phyloP scores from a whole-genome alignment of 345 rosid genomes.

The Fremontodendron californicum region DNA sequence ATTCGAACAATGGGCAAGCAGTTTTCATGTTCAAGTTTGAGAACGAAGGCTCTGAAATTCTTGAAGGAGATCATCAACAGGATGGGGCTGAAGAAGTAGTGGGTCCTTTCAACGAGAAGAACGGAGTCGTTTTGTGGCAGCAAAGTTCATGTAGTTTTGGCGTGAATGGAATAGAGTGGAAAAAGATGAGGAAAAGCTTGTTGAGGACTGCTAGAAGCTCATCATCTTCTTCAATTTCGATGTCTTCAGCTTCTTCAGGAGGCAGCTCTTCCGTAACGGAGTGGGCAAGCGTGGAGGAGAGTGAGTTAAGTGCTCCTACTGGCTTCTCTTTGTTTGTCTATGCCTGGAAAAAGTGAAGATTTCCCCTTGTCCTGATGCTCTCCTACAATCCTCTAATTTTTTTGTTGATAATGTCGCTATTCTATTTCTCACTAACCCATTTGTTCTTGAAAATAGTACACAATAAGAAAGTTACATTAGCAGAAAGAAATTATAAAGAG shows the following conservation, averaged over 20 bases:
- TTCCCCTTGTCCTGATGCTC: neutral
- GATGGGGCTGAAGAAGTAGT: neutral
- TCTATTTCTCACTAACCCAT: slow-evolving; percentile 35
- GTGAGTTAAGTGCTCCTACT: slow-evolving; percentile 43
- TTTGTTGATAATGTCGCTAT: slow-evolving; percentile 16
- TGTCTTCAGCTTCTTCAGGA: slow-evolving; percentile 83
- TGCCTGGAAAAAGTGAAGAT: slow-evolving; percentile 78
- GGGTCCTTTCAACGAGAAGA: slow-evolving; percentile 9
- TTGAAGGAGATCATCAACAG: slow-evolving; percentile 16
- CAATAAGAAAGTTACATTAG: slow-evolving; percentile 4
- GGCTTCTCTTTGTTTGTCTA: slow-evolving; percentile 80
- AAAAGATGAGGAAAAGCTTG: slow-evolving; percentile 79
- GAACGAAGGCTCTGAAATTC: slow-evolving; percentile 28
- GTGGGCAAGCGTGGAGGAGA: slow-evolving; percentile 82
- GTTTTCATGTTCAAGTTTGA: slow-evolving; percentile 91
- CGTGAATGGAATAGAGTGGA: slow-evolving; percentile 62
- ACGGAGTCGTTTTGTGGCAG: slow-evolving; percentile 39
- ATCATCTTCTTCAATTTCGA: slow-evolving; percentile 74
- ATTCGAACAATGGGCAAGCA: slow-evolving; percentile 39
- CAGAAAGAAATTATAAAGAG: neutral
- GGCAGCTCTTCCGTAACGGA: slow-evolving; percentile 86
- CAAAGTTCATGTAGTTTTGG: slow-evolving; percentile 43
- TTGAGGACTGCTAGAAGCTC: slow-evolving; percentile 61
- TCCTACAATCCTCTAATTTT: neutral
- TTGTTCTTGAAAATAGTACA: slow-evolving; percentile 35